These are phyloP conservation scores for Auxenochlorella pyrenoidosa DNA, from an alignment of 139 green algal species.

Conservation along the genomic window DNA sequence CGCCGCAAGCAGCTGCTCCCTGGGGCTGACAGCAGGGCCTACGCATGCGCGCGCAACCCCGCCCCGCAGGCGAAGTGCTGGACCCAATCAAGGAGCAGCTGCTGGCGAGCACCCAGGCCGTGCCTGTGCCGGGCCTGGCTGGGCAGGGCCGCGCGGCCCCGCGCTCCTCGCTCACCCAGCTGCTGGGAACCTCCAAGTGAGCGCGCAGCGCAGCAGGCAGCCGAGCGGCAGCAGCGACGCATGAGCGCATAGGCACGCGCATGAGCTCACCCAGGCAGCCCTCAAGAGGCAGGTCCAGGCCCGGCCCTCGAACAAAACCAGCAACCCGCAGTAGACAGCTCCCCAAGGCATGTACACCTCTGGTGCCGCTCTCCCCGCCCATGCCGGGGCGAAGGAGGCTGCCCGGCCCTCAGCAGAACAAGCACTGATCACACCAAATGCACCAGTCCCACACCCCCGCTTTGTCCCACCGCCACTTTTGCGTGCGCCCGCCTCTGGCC, in stretches of 20 bases:
- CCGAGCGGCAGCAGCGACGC: neutral
- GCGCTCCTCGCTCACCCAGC: conserved; percentile 13
- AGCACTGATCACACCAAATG: neutral
- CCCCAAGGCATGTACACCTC: neutral
- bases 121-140: neutral
- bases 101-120: no score
- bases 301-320: neutral
- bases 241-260: neutral
- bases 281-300: neutral
- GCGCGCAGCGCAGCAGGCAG: neutral
- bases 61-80: conserved; percentile 33
- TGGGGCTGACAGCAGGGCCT: neutral
- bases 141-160: neutral
- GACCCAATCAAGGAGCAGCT: conserved; percentile 44
- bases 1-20: no score
- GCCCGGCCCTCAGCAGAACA: neutral
- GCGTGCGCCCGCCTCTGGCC: neutral
- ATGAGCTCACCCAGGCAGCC: neutral
- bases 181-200: conserved; percentile 37
- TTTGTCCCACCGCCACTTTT: neutral
- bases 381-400: neutral
- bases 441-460: neutral
- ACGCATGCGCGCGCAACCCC: neutral
- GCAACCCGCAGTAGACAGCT: neutral
- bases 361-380: neutral